These are phyloP conservation scores for Aquilaria agallochum DNA, from an alignment of 441 rosid genomes.

Conservation along the genomic window DNA sequence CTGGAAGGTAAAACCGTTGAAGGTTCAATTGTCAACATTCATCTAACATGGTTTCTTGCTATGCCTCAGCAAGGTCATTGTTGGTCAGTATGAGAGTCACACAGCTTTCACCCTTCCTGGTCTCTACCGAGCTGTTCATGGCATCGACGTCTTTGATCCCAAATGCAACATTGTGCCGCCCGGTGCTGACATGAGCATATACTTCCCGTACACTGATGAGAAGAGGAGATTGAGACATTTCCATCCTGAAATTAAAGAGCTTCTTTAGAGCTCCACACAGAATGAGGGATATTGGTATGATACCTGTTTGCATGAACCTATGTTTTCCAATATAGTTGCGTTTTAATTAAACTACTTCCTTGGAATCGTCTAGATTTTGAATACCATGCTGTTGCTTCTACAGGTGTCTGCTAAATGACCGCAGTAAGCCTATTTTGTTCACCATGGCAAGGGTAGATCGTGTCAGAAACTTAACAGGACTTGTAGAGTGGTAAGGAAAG, in stretches of 20 bases:
- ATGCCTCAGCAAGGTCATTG: constrained; percentile 80
- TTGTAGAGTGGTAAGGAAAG: constrained; percentile 86
- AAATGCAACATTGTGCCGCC: constrained; percentile 98
- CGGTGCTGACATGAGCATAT: constrained; percentile 86
- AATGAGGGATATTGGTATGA: constrained; percentile 82
- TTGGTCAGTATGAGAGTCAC: constrained; percentile 97
- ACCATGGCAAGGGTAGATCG: constrained; percentile 90
- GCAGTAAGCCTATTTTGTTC: constrained; percentile 64
- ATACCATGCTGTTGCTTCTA: not conserved
- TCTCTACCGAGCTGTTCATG: constrained; percentile 90
- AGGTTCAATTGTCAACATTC: not conserved
- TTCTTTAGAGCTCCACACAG: constrained; percentile 80
- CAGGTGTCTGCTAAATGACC: constrained; percentile 75
- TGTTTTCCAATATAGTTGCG: not conserved
- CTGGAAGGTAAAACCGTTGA: constrained; percentile 65
- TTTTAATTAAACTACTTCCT: not conserved
- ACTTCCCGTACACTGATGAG: constrained; percentile 78
- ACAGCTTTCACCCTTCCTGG: constrained; percentile 96
- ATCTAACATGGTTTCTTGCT: not conserved
- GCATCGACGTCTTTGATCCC: constrained; percentile 89
- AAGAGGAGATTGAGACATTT: constrained; percentile 61
- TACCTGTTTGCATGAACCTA: not conserved
- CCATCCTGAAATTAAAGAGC: constrained; percentile 81
- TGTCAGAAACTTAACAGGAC: constrained; percentile 75
- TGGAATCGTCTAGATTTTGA: not conserved